Conservation (phyloP, 2,329 filamentous ascomycete species). For the Piedraia hortae region DNA sequence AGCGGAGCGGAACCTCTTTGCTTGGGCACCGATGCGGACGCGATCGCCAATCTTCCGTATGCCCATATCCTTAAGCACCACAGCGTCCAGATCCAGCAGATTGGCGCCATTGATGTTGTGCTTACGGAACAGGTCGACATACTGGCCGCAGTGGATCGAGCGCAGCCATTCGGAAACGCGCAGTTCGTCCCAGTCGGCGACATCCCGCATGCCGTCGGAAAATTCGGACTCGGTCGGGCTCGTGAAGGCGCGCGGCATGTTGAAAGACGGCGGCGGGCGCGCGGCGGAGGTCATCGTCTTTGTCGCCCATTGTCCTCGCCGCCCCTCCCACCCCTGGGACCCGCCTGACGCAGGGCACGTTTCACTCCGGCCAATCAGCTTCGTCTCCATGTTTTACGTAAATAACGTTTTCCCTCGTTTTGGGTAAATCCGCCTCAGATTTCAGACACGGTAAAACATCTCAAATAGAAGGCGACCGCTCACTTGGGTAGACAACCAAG, state of each 20-base stretch:
- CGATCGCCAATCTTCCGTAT: constrained; percentile 95
- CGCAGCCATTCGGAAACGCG: constrained; percentile 74
- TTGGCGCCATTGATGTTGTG: constrained; percentile 98
- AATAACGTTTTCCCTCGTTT: no score
- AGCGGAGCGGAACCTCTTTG: constrained; percentile 22
- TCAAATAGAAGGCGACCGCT: no score
- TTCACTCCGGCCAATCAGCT: no score
- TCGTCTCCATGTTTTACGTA: no score
- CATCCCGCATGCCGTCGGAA: constrained; percentile 41
- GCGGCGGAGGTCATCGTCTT: constrained; percentile 54
- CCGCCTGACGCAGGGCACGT: no score
- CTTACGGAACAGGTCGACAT: constrained; percentile 63
- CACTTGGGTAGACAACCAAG: no score
- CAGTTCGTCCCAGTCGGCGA: constrained; percentile 62
- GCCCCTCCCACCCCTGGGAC: background rate
- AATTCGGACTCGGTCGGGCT: constrained; percentile 87
- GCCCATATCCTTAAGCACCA: constrained; percentile 88
- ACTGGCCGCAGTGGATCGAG: constrained; percentile 78
- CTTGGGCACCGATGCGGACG: constrained; percentile 41
- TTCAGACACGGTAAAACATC: no score
- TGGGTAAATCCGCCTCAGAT: no score
- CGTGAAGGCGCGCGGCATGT: constrained; percentile 25
- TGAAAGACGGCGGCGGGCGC: constrained; percentile 29
- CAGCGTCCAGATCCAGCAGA: constrained; percentile 86
- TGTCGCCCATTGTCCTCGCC: constrained; percentile 1